Evolutionary conservation across 345 rosid genomes (phyloP).

Genomic region (Stellera chamaejasme): DNA sequence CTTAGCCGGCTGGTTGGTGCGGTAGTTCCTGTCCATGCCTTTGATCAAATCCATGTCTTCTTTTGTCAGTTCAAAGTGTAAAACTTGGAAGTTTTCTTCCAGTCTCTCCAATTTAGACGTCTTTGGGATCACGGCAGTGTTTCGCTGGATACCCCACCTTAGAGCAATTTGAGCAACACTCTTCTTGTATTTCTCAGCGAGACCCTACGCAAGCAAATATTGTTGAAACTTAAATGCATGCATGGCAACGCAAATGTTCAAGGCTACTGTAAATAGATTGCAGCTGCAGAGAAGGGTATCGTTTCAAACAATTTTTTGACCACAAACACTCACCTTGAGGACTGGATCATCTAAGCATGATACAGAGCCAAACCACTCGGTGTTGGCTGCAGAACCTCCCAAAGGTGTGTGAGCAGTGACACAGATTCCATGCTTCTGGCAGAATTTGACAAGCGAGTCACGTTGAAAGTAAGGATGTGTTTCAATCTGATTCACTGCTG

Average conservation of each 20-base stretch:
- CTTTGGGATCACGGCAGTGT: slow-evolving; percentile 73
- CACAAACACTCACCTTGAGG: slow-evolving; percentile 42
- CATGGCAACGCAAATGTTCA: not conserved
- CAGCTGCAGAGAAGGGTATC: no score
- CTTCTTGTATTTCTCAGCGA: slow-evolving; percentile 72
- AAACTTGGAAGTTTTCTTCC: slow-evolving; percentile 53
- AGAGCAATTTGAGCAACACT: slow-evolving; percentile 69
- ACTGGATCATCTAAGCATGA: slow-evolving; percentile 78
- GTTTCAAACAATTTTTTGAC: no score
- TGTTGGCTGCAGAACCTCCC: slow-evolving; percentile 67
- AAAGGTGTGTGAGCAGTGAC: slow-evolving; percentile 90
- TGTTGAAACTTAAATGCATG: not conserved
- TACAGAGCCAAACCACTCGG: slow-evolving; percentile 62
- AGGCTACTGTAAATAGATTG: no score
- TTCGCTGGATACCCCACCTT: slow-evolving; percentile 75
- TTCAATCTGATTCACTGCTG: slow-evolving; percentile 95
- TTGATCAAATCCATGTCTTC: slow-evolving; percentile 73
- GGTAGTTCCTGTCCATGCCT: slow-evolving; percentile 44
- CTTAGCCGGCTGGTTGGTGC: slow-evolving; percentile 70
- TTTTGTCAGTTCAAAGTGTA: slow-evolving; percentile 48
- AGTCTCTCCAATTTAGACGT: slow-evolving; percentile 59
- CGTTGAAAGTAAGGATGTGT: slow-evolving; percentile 94
- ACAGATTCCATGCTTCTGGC: slow-evolving; percentile 75
- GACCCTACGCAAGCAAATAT: slow-evolving; percentile 33
- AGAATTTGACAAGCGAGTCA: slow-evolving; percentile 76